These are phyloP conservation scores for Abelmoschus esculentus DNA, from an alignment of 345 rosid genomes.

Conservation along the genomic window DNA sequence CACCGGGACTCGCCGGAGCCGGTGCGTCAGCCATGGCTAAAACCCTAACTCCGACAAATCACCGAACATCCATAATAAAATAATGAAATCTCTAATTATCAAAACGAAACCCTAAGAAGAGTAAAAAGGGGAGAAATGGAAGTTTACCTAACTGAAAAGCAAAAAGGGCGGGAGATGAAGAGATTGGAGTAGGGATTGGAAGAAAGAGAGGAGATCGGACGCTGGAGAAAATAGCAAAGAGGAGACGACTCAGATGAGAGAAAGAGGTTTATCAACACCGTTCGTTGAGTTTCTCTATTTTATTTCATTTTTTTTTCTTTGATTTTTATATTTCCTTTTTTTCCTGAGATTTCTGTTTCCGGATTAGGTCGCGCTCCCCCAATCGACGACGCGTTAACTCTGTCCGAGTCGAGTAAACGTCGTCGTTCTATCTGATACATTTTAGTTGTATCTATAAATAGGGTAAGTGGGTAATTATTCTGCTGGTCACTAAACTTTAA, in stretches of 20 bases:
- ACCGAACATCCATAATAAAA: constrained; percentile 5
- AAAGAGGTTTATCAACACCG: constrained; percentile 61
- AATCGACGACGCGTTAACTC: too few relatives aligned
- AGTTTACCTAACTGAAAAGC: background rate
- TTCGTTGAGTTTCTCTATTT: constrained; percentile 17
- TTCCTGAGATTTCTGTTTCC: too few relatives aligned
- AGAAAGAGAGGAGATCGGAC: constrained; percentile 67
- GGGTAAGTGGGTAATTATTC: too few relatives aligned
- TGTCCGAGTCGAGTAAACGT: too few relatives aligned
- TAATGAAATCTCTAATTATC: background rate
- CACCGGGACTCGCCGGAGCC: constrained; percentile 46
- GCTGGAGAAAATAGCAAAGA: constrained; percentile 67
- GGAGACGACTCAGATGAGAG: constrained; percentile 61
- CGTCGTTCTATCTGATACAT: too few relatives aligned
- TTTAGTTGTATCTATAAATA: too few relatives aligned
- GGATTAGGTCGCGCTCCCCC: too few relatives aligned
- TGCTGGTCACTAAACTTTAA: too few relatives aligned
- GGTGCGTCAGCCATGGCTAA: constrained; percentile 12
- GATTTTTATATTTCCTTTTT: too few relatives aligned
- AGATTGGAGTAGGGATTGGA: constrained; percentile 34
- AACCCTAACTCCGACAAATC: constrained; percentile 10
- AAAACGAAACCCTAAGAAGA: constrained; percentile 10
- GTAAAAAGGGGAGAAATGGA: background rate
- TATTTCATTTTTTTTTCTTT: too few relatives aligned
- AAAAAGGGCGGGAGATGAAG: constrained; percentile 57